Conservation (phyloP, 2,329 filamentous ascomycete genomes). For the Cladosporium sp. region DNA sequence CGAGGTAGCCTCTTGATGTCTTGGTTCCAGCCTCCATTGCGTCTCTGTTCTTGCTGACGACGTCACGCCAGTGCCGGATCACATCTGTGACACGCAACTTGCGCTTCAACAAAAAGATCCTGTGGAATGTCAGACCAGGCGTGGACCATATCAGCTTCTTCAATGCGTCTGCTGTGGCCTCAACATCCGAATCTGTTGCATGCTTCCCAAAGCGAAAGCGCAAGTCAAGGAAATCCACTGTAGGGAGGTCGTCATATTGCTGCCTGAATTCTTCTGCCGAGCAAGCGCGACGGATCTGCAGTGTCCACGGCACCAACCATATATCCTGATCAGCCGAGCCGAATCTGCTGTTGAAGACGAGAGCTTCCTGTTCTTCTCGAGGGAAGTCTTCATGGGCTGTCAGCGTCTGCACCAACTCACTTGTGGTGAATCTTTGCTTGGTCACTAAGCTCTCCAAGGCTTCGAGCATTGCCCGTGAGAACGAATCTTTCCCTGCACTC, state of each 20-base stretch:
- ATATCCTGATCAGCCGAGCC: constrained; percentile 2
- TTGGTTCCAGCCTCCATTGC: neutral
- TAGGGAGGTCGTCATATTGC: neutral
- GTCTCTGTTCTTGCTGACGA: neutral
- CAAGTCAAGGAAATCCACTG: neutral
- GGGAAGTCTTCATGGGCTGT: neutral
- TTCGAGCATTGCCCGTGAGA: constrained; percentile 11
- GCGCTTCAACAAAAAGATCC: neutral
- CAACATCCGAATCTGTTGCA: neutral
- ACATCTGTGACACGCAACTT: neutral
- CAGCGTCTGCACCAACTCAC: neutral
- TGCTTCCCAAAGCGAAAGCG: neutral
- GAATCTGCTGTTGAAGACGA: neutral
- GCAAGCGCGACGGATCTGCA: neutral
- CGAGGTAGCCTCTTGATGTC: neutral
- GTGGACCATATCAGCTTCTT: neutral
- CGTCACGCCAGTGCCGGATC: neutral
- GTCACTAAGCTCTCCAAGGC: constrained; percentile 3
- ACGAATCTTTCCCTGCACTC: constrained; percentile 10
- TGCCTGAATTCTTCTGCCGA: neutral
- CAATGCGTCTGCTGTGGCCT: neutral
- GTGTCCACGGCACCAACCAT: neutral
- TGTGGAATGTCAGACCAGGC: neutral
- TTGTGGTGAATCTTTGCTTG: neutral
- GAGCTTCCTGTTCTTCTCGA: neutral